Percentiles rank a stretch among this genome's conserved stretches.
Conservation (phyloP, 306 rosid genomes). For the Cucurbita argyrosperma region DNA sequence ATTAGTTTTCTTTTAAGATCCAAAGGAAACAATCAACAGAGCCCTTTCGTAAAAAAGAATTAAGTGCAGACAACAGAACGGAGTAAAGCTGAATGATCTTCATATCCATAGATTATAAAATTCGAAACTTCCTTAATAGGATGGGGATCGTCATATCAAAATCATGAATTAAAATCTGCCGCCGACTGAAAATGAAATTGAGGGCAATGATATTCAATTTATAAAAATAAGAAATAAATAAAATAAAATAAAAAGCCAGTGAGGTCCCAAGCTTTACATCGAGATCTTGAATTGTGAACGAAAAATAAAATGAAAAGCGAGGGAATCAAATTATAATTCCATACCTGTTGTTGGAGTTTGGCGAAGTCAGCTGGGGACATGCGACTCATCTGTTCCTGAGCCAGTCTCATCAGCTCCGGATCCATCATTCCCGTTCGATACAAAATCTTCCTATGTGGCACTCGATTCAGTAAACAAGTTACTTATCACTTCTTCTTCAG, state of each 20-base stretch:
- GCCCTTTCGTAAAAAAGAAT: not conserved
- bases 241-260: not conserved
- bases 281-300: not conserved
- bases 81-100: not conserved
- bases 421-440: slow-evolving; percentile 65
- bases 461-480: not conserved
- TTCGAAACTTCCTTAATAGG: not conserved
- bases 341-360: slow-evolving; percentile 83
- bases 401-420: slow-evolving; percentile 75
- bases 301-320: not conserved
- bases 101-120: not conserved
- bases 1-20: not conserved
- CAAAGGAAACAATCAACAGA: not conserved
- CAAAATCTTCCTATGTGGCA: slow-evolving; percentile 4
- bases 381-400: slow-evolving; percentile 97
- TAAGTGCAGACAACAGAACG: not conserved
- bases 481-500: not conserved
- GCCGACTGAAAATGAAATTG: not conserved
- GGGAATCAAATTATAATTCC: not conserved
- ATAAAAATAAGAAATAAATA: too few species aligned
- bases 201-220: not conserved
- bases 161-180: not conserved
- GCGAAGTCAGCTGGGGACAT: slow-evolving; percentile 89
- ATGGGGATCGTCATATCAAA: not conserved
- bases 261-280: not conserved